Conservation (phyloP, 2,329 filamentous ascomycete genomes). For the Lasiodiplodia gonubiensis region DNA sequence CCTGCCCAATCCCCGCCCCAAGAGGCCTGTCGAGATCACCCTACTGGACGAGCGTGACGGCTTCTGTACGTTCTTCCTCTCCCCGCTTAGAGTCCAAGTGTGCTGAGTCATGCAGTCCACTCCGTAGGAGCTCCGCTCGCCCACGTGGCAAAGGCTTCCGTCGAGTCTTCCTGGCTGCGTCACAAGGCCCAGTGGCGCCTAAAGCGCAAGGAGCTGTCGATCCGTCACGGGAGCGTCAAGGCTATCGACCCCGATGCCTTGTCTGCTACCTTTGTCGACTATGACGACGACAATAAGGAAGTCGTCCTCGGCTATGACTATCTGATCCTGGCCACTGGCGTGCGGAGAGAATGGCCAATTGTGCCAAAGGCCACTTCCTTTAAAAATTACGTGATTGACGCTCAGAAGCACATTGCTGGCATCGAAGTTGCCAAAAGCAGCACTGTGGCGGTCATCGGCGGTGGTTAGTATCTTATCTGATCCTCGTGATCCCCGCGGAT, state of each 20-base stretch:
- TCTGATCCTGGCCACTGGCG: slow-evolving; percentile 73
- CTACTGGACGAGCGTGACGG: slow-evolving; percentile 81
- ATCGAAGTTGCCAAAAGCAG: slow-evolving; percentile 7
- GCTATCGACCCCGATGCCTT: slow-evolving; percentile 63
- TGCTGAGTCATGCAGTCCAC: slow-evolving; percentile 62
- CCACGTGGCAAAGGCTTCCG: slow-evolving; percentile 62
- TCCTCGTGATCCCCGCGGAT: slow-evolving; percentile 8
- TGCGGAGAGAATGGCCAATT: slow-evolving; percentile 73
- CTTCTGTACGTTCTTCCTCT: slow-evolving; percentile 67
- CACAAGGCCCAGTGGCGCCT: slow-evolving; percentile 71
- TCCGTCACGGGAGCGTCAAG: slow-evolving; percentile 69
- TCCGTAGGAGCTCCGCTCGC: slow-evolving; percentile 77
- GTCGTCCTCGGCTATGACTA: slow-evolving; percentile 67
- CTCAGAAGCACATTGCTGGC: slow-evolving; percentile 60
- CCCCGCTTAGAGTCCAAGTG: neutral
- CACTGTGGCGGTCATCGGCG: slow-evolving; percentile 75
- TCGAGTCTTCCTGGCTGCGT: slow-evolving; percentile 62
- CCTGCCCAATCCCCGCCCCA: slow-evolving; percentile 39
- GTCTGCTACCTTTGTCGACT: slow-evolving; percentile 60
- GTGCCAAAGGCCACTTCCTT: slow-evolving; percentile 70
- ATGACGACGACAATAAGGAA: slow-evolving; percentile 43
- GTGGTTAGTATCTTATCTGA: slow-evolving; percentile 50
- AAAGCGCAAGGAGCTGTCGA: slow-evolving; percentile 65
- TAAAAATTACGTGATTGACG: slow-evolving; percentile 68
- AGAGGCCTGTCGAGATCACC: slow-evolving; percentile 69